Evolutionary conservation across 2,329 filamentous ascomycete species (phyloP).

Genomic region (Monascus ruber): DNA sequence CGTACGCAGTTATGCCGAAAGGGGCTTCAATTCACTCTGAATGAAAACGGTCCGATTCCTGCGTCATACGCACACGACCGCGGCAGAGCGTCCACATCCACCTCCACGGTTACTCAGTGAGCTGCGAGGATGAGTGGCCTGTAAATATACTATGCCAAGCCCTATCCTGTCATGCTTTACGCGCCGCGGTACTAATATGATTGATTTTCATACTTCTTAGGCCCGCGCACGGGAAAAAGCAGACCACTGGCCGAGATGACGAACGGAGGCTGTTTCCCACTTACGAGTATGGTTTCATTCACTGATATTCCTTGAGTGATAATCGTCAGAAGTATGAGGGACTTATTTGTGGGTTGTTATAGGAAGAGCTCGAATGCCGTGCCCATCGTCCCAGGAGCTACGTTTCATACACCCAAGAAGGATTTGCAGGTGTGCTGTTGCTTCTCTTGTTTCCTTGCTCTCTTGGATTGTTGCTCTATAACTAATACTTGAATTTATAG

Average conservation of each 20-base stretch:
- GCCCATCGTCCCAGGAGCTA: slow-evolving; percentile 17
- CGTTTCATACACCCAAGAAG: slow-evolving; percentile 5
- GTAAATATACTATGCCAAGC: slow-evolving; percentile 9
- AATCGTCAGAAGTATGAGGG: background rate
- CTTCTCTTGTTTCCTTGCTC: too few species aligned
- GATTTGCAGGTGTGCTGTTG: slow-evolving; percentile 9
- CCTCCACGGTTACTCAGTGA: slow-evolving; percentile 3
- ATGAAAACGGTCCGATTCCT: slow-evolving; percentile 3
- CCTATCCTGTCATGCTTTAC: too few species aligned
- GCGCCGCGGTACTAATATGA: slow-evolving; percentile 5
- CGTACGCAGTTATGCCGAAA: slow-evolving; percentile 10
- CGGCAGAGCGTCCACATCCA: slow-evolving; percentile 3
- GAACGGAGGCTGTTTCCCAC: slow-evolving; percentile 13
- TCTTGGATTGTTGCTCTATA: too few species aligned
- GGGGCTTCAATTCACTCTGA: slow-evolving; percentile 2
- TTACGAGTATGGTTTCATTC: slow-evolving; percentile 7
- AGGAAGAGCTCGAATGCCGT: slow-evolving; percentile 12
- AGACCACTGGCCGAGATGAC: slow-evolving; percentile 4
- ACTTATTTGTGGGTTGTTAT: background rate
- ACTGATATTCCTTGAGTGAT: too few species aligned
- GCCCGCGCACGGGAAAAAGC: slow-evolving; percentile 4
- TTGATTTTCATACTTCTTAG: slow-evolving; percentile 5
- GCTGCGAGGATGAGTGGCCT: slow-evolving; percentile 12
- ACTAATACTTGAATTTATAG: background rate
- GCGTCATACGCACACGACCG: slow-evolving; percentile 7